Conservation (phyloP, 2,329 filamentous ascomycete species). For the Colletotrichum sp. region DNA sequence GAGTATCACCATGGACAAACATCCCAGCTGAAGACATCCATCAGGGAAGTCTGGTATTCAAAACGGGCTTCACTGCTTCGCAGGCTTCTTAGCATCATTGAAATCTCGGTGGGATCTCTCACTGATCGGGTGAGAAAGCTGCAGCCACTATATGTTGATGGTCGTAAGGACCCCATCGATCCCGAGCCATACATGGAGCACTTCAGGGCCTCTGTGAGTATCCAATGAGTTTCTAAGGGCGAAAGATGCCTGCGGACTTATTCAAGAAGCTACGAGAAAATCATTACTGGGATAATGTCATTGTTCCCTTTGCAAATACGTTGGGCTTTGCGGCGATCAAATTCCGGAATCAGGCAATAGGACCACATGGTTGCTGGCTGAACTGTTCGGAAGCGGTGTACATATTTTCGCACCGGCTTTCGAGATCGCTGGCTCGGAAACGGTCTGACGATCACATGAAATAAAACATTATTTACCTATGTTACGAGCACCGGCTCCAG, state of each 20-base stretch:
- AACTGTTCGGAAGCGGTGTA: no score
- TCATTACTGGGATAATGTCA: no score
- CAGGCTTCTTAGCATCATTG: rapidly evolving
- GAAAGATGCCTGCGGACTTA: no score
- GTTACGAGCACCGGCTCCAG: neutral
- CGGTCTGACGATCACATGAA: no score
- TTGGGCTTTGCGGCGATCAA: no score
- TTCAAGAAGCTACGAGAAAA: no score
- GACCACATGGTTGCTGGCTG: no score
- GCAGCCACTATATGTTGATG: neutral
- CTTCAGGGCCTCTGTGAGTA: neutral
- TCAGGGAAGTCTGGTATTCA: neutral
- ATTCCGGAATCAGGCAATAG: no score
- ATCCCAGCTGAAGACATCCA: rapidly evolving
- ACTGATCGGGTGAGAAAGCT: rapidly evolving
- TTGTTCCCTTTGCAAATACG: no score
- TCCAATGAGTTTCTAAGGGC: rapidly evolving
- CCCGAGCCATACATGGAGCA: neutral
- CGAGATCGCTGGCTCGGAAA: no score
- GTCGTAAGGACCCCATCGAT: neutral
- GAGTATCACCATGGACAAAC: neutral
- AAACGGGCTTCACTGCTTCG: rapidly evolving
- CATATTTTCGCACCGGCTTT: no score
- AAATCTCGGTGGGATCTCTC: rapidly evolving
- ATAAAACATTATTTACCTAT: neutral